phyloP scores from a whole-genome alignment of 2,329 filamentous ascomycete species.

The Apiospora marii region DNA sequence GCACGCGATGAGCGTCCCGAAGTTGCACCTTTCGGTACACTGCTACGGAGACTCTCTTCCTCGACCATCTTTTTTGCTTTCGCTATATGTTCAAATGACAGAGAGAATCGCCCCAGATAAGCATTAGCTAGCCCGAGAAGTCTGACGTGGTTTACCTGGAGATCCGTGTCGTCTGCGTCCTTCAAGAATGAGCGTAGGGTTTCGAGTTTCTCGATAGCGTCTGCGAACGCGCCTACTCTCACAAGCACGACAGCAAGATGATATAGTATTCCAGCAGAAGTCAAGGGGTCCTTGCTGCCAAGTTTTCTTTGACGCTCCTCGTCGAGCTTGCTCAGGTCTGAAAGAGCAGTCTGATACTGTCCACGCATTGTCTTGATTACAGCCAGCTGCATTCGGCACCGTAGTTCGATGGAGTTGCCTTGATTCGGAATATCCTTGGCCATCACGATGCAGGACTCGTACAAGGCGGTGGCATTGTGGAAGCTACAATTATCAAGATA shows the following conservation, averaged over 20 bases:
- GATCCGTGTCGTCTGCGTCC: not conserved
- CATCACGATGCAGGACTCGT: not conserved
- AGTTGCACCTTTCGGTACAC: not conserved
- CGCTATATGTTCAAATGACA: not conserved
- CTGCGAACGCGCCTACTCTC: not conserved
- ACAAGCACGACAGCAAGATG: not conserved
- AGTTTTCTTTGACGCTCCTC: not conserved
- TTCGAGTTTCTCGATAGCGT: not conserved
- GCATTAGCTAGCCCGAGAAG: not conserved
- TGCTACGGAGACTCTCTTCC: not conserved
- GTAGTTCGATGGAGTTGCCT: not conserved
- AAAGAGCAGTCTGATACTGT: not conserved
- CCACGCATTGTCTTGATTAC: not conserved
- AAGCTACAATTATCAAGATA: not conserved
- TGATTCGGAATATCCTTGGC: not conserved
- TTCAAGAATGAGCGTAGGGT: not conserved
- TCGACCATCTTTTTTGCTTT: not conserved
- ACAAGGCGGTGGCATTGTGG: not conserved
- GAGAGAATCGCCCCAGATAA: not conserved
- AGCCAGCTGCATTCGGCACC: not conserved
- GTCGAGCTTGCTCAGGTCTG: not conserved
- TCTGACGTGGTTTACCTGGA: not conserved
- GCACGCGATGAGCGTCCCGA: not conserved
- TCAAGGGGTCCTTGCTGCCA: not conserved
- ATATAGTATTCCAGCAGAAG: not conserved